Evolutionary conservation across 78 protist genomes (phyloP).

Genomic region (Guillardia theta): DNA sequence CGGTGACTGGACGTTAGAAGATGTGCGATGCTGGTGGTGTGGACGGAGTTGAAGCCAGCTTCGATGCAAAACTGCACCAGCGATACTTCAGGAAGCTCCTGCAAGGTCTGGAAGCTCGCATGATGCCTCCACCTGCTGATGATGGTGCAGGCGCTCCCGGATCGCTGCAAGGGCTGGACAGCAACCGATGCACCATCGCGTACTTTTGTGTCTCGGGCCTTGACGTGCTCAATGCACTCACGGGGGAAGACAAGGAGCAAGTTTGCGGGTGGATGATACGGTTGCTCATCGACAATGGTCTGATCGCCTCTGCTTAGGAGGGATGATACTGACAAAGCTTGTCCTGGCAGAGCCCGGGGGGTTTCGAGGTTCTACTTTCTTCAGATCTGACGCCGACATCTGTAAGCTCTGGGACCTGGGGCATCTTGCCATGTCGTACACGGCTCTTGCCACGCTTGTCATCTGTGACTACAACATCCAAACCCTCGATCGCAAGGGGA

Average conservation of each 20-base stretch:
- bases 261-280: neutral
- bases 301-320: neutral
- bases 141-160: too few relatives aligned
- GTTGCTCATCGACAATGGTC: neutral
- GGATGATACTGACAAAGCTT: neutral
- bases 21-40: too few relatives aligned
- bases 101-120: too few relatives aligned
- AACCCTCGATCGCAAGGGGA: too few relatives aligned
- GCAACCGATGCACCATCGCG: neutral
- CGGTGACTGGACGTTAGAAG: too few relatives aligned
- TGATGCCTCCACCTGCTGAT: too few relatives aligned
- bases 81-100: too few relatives aligned
- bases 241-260: neutral
- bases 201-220: constrained; percentile 12
- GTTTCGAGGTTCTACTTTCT: neutral
- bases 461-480: neutral
- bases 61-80: too few relatives aligned
- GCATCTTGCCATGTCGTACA: neutral
- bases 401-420: constrained; percentile 30
- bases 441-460: neutral
- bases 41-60: too few relatives aligned
- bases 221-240: neutral
- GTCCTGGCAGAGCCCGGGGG: neutral
- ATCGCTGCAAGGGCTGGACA: neutral
- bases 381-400: neutral